phyloP scores from a whole-genome alignment of 176 grass and related monocot genomes.

The Aechmea fasciata region DNA sequence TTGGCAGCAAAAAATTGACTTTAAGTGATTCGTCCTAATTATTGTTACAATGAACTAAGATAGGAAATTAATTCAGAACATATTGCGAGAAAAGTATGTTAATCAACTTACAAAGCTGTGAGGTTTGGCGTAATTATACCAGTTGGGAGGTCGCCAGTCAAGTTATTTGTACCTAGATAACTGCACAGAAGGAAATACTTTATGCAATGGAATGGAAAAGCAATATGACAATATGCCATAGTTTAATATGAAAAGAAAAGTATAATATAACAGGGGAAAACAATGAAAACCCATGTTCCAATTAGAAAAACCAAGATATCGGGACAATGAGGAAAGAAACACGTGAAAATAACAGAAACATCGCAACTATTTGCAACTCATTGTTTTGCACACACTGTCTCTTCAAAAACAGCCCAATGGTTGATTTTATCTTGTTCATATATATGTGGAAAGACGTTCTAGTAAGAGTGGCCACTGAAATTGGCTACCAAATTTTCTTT shows the following conservation, averaged over 20 bases:
- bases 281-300: neutral
- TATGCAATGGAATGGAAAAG: conserved; percentile 6
- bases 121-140: conserved; percentile 2
- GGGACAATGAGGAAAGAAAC: no score
- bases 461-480: no score
- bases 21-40: no score
- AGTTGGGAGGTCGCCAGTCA: conserved; percentile 29
- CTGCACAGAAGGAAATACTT: conserved; percentile 23
- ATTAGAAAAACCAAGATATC: neutral
- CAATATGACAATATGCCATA: neutral
- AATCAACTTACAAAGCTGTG: conserved; percentile 34
- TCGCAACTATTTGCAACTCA: no score
- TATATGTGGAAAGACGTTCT: no score
- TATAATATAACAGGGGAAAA: neutral
- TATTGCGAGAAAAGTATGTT: neutral
- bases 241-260: neutral
- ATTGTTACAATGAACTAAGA: no score
- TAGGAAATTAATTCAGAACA: neutral
- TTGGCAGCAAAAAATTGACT: no score
- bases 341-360: no score
- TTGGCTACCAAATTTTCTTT: no score
- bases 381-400: no score
- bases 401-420: no score
- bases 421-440: no score
- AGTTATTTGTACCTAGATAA: conserved; percentile 37